Conservation (phyloP, 768 basidiomycete species). For the Termitomyces heimii region DNA sequence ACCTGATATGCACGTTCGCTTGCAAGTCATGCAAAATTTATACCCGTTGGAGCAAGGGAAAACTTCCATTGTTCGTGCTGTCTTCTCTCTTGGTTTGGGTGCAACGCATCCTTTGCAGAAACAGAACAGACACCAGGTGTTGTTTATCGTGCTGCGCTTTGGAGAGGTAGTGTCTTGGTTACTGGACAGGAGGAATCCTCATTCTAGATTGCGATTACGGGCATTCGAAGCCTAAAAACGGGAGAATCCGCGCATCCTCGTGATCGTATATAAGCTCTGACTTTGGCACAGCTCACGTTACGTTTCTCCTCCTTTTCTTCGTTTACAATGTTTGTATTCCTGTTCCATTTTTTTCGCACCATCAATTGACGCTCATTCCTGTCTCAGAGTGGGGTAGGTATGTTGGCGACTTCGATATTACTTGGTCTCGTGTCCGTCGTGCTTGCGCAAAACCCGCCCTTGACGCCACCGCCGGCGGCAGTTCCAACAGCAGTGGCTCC, state of each 20-base stretch:
- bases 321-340: neutral
- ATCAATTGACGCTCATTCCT: neutral
- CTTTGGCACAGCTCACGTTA: neutral
- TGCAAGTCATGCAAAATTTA: neutral
- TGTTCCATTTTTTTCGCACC: neutral
- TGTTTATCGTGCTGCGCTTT: constrained; percentile 1
- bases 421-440: neutral
- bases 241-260: constrained; percentile 8
- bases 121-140: neutral
- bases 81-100: neutral
- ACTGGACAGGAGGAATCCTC: neutral
- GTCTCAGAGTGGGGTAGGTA: neutral
- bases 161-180: neutral
- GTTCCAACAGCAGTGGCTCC: neutral
- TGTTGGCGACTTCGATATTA: constrained; percentile 1
- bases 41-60: neutral
- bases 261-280: constrained; percentile 6
- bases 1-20: neutral
- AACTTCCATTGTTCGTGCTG: neutral
- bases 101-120: neutral
- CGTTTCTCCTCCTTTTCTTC: constrained; percentile 2
- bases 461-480: neutral
- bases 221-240: constrained; percentile 7
- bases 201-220: neutral
- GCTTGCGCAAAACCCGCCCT: constrained; percentile 1